Conservation (phyloP, 2,329 filamentous ascomycete genomes). For the Fusarium sp. region DNA sequence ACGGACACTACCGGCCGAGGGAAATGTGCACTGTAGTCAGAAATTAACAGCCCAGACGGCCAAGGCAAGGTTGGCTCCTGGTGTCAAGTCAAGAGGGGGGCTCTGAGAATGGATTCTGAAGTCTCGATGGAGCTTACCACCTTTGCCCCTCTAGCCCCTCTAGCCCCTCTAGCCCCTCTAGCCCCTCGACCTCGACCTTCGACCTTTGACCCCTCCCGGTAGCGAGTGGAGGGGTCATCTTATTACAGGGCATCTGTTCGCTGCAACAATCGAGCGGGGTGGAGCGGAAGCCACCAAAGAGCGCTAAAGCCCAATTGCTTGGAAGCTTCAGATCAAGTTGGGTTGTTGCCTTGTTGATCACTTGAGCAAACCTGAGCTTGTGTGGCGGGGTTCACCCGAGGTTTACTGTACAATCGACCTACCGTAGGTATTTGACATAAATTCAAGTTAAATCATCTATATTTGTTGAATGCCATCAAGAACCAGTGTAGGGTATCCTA, state of each 20-base stretch:
- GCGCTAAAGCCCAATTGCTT: constrained; percentile 8
- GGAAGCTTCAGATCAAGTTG: constrained; percentile 19
- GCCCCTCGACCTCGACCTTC: constrained; percentile 22
- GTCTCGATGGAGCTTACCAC: constrained; percentile 25
- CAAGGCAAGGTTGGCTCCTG: constrained; percentile 1
- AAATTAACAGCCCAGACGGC: constrained; percentile 28
- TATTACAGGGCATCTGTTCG: constrained; percentile 30
- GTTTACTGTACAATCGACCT: neutral
- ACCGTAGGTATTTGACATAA: constrained; percentile 20
- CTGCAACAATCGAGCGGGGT: constrained; percentile 35
- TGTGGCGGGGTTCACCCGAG: constrained; percentile 9
- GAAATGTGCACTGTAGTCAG: constrained; percentile 5
- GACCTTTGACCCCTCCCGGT: constrained; percentile 24
- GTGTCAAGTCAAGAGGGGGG: constrained; percentile 21
- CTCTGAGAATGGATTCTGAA: neutral
- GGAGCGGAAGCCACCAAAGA: constrained; percentile 29
- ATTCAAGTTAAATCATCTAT: constrained; percentile 11
- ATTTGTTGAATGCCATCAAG: neutral
- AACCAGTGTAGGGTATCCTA: neutral
- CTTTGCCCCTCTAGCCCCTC: constrained; percentile 9
- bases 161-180: constrained; percentile 35
- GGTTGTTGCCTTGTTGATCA: constrained; percentile 28
- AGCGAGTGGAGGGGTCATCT: constrained; percentile 30
- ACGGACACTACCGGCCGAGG: constrained; percentile 42
- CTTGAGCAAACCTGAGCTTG: constrained; percentile 8